These are phyloP conservation scores for Kluyveromyces starmeri DNA, from an alignment of 805 yeast genomes.

Conservation along the genomic window DNA sequence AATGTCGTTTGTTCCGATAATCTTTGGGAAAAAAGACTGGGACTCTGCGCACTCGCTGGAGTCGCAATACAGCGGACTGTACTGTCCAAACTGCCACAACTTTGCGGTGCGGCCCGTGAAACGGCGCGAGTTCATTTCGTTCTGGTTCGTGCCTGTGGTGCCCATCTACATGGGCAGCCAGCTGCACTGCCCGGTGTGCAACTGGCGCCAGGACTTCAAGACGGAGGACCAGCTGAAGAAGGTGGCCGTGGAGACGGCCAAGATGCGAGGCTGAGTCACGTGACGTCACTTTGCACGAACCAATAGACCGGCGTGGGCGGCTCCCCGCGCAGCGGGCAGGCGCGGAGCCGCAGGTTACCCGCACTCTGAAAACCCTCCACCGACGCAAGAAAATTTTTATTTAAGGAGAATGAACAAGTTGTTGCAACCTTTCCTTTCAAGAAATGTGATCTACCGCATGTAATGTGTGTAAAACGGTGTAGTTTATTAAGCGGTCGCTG, in stretches of 20 bases:
- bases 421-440: no score
- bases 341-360: no score
- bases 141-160: constrained; percentile 46
- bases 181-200: constrained; percentile 43
- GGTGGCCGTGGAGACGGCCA: constrained; percentile 15
- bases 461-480: no score
- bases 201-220: constrained; percentile 36
- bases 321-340: no score
- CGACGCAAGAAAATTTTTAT: no score
- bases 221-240: constrained; percentile 25
- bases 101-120: constrained; percentile 43
- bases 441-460: no score
- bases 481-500: no score
- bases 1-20: constrained; percentile 24
- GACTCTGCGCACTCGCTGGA: constrained; percentile 24
- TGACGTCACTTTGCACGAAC: constrained; percentile 2
- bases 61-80: constrained; percentile 22
- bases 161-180: constrained; percentile 47
- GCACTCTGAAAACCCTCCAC: no score
- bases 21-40: constrained; percentile 30
- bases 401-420: no score
- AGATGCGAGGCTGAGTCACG: constrained; percentile 7
- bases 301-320: no score
- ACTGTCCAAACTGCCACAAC: constrained; percentile 55
- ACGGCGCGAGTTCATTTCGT: constrained; percentile 42